Evolutionary conservation across 1,139 yeast genomes (phyloP), one percentile per base, ranked within the genome.

Genomic region (Suhomyces coccinellae): DNA sequence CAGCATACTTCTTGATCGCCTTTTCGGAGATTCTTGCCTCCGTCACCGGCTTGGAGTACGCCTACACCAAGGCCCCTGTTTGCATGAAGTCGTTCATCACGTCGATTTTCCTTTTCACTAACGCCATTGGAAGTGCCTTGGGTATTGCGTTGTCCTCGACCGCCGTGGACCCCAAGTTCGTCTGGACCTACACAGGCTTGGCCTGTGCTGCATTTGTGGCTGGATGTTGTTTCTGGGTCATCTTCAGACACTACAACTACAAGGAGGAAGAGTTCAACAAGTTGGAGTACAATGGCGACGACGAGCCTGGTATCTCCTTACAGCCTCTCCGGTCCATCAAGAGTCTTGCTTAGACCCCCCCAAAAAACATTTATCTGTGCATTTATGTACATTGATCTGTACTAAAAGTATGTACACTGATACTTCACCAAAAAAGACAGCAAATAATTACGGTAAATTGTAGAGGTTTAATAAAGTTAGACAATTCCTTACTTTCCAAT

Each of bases 11-110:
- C 17, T 50, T 57, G 47, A 52, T 56, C 47, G 61, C 55, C 30
- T 48, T 56, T 33, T 54, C 60, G 8, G 62, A 58, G 43, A 57
- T 58, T 32, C 52, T 56, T 45, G 60, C 61, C 17, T 56, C 59
- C 27, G 48, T 56, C 36, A 56, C 61, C 14, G 61, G 61, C 26
- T 53, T 56, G 50, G 61, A 57, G 38, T 57, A 57, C 40, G 61
- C 61, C 2, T 57, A 57, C 51, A 57, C 61, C 24, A 56, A 56
- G 50, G 61, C 61, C 2, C 61, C 61, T 5, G 50, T 43, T 13
- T 47, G 48, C 36, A 57, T 57, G 61, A 57, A 57, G 45, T 54
- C 59, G 10, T 57, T 57, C 42, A 54, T 57, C 40, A 57, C 54
- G 50, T 56, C 61, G 27, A 41, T 57, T 30, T 57, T 54, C 45